Percentiles rank a stretch among this genome's conserved stretches.
Evolutionary conservation across 2,329 filamentous ascomycete genomes (phyloP).

Genomic region (Emmonsiellopsis sp.): DNA sequence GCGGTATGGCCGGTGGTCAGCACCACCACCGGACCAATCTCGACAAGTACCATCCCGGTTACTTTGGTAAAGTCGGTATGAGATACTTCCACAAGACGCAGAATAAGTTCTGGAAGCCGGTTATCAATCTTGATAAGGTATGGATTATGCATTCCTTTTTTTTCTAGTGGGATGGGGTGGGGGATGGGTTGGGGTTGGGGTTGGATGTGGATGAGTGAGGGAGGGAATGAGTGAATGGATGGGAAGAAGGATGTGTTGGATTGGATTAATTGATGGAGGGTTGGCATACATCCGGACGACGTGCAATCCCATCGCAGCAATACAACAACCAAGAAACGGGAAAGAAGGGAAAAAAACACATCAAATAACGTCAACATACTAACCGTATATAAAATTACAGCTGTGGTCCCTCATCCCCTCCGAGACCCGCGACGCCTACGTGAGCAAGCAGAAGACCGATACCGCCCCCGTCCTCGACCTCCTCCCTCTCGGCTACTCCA

Average conservation of each 20-base stretch:
- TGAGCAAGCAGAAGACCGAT: conserved; percentile 66
- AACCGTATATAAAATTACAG: conserved; percentile 38
- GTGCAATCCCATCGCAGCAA: too few relatives aligned
- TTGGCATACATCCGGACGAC: too few relatives aligned
- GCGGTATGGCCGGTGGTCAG: conserved; percentile 93
- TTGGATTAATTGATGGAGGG: not conserved
- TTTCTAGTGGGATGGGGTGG: not conserved
- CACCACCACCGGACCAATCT: conserved; percentile 96
- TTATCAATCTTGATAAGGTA: conserved; percentile 98
- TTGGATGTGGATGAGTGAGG: not conserved
- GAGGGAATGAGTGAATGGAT: not conserved
- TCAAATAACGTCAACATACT: not conserved
- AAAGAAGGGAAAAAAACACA: not conserved
- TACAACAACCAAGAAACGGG: not conserved
- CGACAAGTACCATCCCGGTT: conserved; percentile 94
- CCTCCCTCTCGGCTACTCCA: conserved; percentile 93
- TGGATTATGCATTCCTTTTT: conserved; percentile 19
- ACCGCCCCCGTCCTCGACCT: conserved; percentile 97
- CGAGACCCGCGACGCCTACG: conserved; percentile 89
- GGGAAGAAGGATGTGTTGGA: not conserved
- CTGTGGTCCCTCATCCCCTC: conserved; percentile 90
- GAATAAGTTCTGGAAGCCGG: conserved; percentile 97
- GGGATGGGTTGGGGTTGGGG: not conserved
- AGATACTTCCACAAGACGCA: conserved; percentile 92
- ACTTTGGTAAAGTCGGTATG: conserved; percentile 98